These are phyloP conservation scores for Ustilago sp. DNA, from an alignment of 1,284 basidiomycete genomes.

Conservation along the genomic window DNA sequence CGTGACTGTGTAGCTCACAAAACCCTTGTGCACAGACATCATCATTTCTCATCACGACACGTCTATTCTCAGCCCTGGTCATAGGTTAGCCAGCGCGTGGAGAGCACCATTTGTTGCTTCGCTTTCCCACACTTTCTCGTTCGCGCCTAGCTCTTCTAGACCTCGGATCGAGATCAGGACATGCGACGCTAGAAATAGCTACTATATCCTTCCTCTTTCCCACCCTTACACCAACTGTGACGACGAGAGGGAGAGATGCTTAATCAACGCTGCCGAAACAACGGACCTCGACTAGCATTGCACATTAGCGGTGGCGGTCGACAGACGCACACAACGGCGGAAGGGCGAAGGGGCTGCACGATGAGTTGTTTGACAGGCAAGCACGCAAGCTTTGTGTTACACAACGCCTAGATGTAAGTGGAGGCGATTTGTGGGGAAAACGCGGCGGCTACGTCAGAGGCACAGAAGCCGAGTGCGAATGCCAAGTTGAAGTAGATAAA, in stretches of 20 bases:
- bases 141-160: neutral
- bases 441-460: slow-evolving; percentile 23
- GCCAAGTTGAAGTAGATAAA: no score
- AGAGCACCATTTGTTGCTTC: neutral
- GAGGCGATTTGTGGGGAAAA: slow-evolving; percentile 21
- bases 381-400: neutral
- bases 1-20: neutral
- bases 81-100: slow-evolving; percentile 5
- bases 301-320: slow-evolving; percentile 5
- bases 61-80: neutral
- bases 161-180: slow-evolving; percentile 7
- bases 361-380: neutral
- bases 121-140: neutral
- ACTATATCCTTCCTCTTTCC: no score
- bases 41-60: neutral
- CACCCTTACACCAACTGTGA: neutral
- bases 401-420: neutral
- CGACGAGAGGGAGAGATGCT: neutral
- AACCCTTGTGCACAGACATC: slow-evolving; percentile 8
- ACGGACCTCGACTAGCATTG: slow-evolving; percentile 1
- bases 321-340: neutral
- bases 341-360: neutral
- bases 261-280: slow-evolving; percentile 5
- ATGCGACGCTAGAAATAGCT: slow-evolving; percentile 22
- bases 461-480: neutral